Percentiles rank a stretch among this genome's conserved stretches.
phyloP scores from a whole-genome alignment of 2,329 filamentous ascomycete genomes.

The Cryphonectria japonica region DNA sequence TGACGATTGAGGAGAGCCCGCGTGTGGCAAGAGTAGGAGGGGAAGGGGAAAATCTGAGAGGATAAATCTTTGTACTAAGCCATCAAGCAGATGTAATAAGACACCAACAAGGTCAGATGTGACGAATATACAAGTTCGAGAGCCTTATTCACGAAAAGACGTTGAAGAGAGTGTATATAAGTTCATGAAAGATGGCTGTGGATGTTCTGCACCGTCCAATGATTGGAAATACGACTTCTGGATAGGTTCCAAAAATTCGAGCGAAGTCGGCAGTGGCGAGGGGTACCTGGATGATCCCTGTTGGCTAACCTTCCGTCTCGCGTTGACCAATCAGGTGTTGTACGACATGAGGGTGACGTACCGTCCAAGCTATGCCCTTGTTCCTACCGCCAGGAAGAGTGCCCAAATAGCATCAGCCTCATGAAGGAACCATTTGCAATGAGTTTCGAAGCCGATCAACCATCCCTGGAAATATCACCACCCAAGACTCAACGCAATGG shows the following conservation, averaged over 20 bases:
- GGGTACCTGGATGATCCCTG: constrained; percentile 7
- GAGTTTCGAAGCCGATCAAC: not conserved
- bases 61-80: not conserved
- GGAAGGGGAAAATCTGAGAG: not conserved
- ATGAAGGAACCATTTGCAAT: not conserved
- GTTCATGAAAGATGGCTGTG: not conserved
- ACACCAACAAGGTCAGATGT: not conserved
- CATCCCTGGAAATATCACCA: not conserved
- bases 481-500: constrained; percentile 16
- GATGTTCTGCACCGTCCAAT: constrained; percentile 3
- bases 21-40: constrained; percentile 13
- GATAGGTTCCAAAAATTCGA: constrained; percentile 21
- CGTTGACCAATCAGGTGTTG: constrained; percentile 13
- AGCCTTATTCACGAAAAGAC: too few species aligned
- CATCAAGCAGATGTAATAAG: not conserved
- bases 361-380: not conserved
- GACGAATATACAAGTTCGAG: not conserved
- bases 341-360: constrained; percentile 8
- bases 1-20: constrained; percentile 2
- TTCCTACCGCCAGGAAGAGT: not conserved
- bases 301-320: not conserved
- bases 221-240: constrained; percentile 29
- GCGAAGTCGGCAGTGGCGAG: constrained; percentile 29
- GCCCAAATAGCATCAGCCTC: not conserved
- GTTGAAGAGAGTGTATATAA: not conserved